phyloP scores from a whole-genome alignment of 2,329 filamentous ascomycete genomes.

The Metarhizium anisopliae region DNA sequence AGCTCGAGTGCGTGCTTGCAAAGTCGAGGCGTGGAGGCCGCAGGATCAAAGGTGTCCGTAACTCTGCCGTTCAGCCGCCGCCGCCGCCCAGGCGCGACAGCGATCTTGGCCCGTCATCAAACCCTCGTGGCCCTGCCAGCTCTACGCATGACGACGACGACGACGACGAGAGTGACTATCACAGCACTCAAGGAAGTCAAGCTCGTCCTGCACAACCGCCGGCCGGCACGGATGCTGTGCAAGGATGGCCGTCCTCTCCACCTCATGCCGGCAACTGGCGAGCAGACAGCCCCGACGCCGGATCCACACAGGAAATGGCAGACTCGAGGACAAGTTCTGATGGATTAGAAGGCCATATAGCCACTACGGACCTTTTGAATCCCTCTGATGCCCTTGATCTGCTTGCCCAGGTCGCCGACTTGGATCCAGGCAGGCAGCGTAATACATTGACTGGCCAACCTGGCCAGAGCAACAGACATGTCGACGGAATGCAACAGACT shows the following conservation, averaged over 20 bases:
- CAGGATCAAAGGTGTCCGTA: constrained; percentile 20
- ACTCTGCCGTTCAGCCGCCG: constrained; percentile 3
- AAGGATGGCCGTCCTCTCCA: constrained; percentile 10
- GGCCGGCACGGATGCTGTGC: background rate
- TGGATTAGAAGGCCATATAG: constrained; percentile 29
- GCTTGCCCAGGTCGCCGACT: constrained; percentile 30
- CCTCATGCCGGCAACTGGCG: constrained; percentile 10
- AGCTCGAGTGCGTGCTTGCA: constrained; percentile 29
- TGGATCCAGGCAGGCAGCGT: constrained; percentile 18
- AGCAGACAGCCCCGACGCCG: constrained; percentile 5
- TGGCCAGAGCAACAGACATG: constrained; percentile 8
- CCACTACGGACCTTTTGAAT: constrained; percentile 29
- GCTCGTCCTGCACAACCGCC: background rate
- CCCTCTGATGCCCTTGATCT: constrained; percentile 32
- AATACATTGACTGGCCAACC: constrained; percentile 7
- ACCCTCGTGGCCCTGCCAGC: background rate
- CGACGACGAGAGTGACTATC: constrained; percentile 6
- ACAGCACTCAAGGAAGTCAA: constrained; percentile 1
- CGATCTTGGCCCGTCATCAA: background rate
- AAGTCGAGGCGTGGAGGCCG: constrained; percentile 29
- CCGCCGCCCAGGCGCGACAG: background rate
- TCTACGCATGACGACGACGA: constrained; percentile 4
- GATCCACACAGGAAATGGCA: constrained; percentile 7
- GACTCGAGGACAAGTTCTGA: constrained; percentile 9
- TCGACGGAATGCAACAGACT: constrained; percentile 2